Conservation (phyloP, 1,139 yeast species). For the Pichia terricola region DNA sequence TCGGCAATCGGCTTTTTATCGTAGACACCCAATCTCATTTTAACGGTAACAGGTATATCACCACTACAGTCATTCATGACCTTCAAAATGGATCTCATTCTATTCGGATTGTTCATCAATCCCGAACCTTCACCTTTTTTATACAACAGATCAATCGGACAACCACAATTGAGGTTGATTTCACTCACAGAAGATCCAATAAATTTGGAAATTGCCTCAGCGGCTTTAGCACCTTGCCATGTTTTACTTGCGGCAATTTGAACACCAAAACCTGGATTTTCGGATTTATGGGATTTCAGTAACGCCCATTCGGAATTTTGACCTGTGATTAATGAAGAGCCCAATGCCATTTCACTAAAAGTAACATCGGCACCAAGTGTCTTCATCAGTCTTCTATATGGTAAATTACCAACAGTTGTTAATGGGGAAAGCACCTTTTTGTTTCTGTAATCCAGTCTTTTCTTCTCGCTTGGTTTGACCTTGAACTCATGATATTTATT, state of each 20-base stretch:
- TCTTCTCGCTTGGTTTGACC: conserved; percentile 76
- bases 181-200: conserved; percentile 50
- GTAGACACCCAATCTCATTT: conserved; percentile 83
- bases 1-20: conserved; percentile 86
- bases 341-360: conserved; percentile 90
- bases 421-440: conserved; percentile 91
- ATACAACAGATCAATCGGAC: conserved; percentile 89
- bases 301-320: conserved; percentile 95
- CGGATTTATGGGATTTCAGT: conserved; percentile 78
- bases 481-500: conserved; percentile 68
- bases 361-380: conserved; percentile 88
- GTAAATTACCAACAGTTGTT: conserved; percentile 95
- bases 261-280: conserved; percentile 84
- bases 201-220: conserved; percentile 61
- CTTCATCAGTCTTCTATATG: conserved; percentile 89
- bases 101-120: conserved; percentile 79
- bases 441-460: conserved; percentile 50
- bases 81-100: conserved; percentile 65
- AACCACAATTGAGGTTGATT: conserved; percentile 87
- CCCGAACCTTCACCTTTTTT: conserved; percentile 97
- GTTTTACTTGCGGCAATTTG: conserved; percentile 89
- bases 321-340: conserved; percentile 81
- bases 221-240: conserved; percentile 90
- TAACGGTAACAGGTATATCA: conserved; percentile 84
- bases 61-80: conserved; percentile 88